Evolutionary conservation across 176 grass and related monocot species (phyloP).

Genomic region (Cenchrus fungigraminus): DNA sequence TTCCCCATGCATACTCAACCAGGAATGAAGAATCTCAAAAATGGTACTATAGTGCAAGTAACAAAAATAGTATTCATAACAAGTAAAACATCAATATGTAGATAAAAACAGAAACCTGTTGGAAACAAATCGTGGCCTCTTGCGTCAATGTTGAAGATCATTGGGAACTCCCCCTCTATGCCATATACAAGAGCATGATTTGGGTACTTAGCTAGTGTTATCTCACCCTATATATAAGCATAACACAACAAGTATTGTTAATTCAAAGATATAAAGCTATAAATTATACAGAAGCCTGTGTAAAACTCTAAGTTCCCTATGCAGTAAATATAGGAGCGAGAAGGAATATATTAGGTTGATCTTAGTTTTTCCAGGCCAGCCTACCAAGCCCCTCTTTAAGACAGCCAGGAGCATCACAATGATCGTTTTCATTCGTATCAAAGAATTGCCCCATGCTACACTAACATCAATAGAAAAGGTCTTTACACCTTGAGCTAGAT

Average conservation of each 20-base stretch:
- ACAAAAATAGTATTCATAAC: conserved; percentile 5
- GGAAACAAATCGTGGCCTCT: conserved; percentile 85
- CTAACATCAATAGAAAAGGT: background rate
- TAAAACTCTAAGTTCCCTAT: background rate
- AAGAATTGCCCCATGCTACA: background rate
- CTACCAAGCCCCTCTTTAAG: no score
- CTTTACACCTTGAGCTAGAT: background rate
- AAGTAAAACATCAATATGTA: conserved; percentile 26
- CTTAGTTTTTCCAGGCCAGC: no score
- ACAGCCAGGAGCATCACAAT: background rate
- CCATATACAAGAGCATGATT: conserved; percentile 84
- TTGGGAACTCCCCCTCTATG: conserved; percentile 77
- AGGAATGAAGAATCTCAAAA: conserved; percentile 20
- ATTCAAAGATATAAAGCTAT: background rate
- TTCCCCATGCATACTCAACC: background rate
- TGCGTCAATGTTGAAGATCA: conserved; percentile 91
- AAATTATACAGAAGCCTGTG: background rate
- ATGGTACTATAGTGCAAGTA: conserved; percentile 2
- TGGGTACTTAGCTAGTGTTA: conserved; percentile 83
- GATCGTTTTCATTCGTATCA: no score
- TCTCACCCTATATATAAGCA: conserved; percentile 62
- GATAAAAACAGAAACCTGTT: conserved; percentile 62
- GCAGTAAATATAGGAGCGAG: background rate
- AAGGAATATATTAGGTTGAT: background rate
- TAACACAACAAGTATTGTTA: background rate